phyloP scores from a whole-genome alignment of 2,329 filamentous ascomycete genomes.

The Chalaropsis thielavioides region DNA sequence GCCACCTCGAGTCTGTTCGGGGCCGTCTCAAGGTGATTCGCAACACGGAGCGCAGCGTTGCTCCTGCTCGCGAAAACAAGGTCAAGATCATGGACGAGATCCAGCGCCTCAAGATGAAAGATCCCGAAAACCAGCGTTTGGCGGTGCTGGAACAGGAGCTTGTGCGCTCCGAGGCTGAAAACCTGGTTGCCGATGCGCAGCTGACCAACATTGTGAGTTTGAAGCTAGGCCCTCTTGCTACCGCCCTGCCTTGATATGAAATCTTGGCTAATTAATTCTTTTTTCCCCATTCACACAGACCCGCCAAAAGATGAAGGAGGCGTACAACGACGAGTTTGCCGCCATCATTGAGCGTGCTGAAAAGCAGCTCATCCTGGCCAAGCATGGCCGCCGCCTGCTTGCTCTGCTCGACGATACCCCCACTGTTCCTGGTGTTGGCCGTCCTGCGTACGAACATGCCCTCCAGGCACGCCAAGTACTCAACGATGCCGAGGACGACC shows the following conservation, averaged over 20 bases:
- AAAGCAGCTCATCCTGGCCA: constrained; percentile 89
- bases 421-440: constrained; percentile 70
- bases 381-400: constrained; percentile 73
- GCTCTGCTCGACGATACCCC: constrained; percentile 80
- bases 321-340: constrained; percentile 75
- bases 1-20: constrained; percentile 74
- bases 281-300: constrained; percentile 40
- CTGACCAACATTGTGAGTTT: constrained; percentile 74
- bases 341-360: constrained; percentile 91
- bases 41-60: constrained; percentile 89
- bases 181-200: constrained; percentile 89
- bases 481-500: constrained; percentile 81
- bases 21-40: constrained; percentile 76
- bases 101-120: constrained; percentile 77
- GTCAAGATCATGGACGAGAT: constrained; percentile 86
- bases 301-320: constrained; percentile 88
- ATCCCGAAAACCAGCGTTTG: constrained; percentile 68
- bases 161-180: constrained; percentile 88
- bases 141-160: constrained; percentile 89
- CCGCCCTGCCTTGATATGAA: too few species aligned
- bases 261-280: neutral
- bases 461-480: constrained; percentile 68
- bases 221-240: too few species aligned
- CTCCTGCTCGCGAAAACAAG: constrained; percentile 79
- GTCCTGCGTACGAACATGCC: constrained; percentile 50